Base-by-base conservation (phyloP, 2,329 filamentous ascomycete species). In the Ceratocystis lukuohia region DNA sequence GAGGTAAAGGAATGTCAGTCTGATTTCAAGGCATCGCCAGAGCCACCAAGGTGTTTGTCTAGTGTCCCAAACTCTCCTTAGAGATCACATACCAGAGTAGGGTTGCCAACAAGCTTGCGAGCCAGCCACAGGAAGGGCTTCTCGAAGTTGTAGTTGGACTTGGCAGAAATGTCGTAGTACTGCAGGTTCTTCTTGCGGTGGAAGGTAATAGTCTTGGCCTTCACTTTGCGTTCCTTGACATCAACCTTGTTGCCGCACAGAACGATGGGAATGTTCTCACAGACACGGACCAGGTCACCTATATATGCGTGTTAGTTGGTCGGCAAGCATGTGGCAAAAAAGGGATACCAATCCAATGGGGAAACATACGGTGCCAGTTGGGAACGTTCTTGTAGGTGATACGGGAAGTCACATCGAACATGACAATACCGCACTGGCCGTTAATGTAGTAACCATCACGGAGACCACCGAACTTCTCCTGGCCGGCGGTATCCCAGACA, bases 311-410 rank as follows among this genome's bases (percentile, higher is more conserved):
- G 25, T 63, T 63, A 63, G 61, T 41, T 22, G 28, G 15, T n/a
- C 22, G 22, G 20, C 28, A 57, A 10, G 37, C 17, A 45, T 30
- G 48, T 50, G 28, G 7, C 50, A n/a, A 12, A 48, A 28, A 20
- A 64, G 44, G 46, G 20, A 53, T 1, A 41, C n/a, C 6, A 44
- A 6, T 57, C n/a, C 10, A 44, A 6, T 57, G 48, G 30, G 37
- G 30, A 48, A 69, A 86, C 91, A 77, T 87, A 96, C 94, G 94
- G 81, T 99, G 94, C 94, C 94, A 99, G 89, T 97, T 97, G 82
- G 94, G 94, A 71, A 99, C 94, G 84, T 99, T 99, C 89, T 99
- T 99, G 88, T 99, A 99, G 78, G 94, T 99, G 79, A 99, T 97
- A 77, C 94, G 90, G 73, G 93, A 96, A 70, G 94, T 97, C 72